Base-by-base conservation (phyloP, 257 asterid genomes). In the Rauvolfia tetraphylla region DNA sequence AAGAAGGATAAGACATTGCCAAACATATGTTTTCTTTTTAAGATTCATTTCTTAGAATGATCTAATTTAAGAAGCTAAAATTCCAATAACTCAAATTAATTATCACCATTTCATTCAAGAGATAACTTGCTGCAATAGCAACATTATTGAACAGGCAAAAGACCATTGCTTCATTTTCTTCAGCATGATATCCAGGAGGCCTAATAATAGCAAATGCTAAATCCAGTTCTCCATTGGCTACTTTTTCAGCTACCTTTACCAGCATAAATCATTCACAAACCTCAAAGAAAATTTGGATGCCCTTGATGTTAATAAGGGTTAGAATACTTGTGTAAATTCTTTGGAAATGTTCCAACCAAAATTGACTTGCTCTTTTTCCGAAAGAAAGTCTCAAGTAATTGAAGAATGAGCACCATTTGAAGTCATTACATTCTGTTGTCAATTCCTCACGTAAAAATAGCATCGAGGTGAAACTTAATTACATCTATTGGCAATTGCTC, bases 161-260 rank as follows among this genome's bases (percentile, higher is more conserved):
- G 42, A 98, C n/a, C 99, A 95, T 95, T 18, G 98, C 96, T 79
- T 88, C 88, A 70, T 72, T 79, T 86, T 80, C 82, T 83, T 92
- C 99, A 3, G 99, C 99, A 80, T 95, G 99, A 87, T 95, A 98
- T 29, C 99, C 99, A 20, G 99, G 99, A 74, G 99, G 99, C 85
- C 99, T 87, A 46, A 95, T 93, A 61, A 95, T 85, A 78, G 99
- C 99, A 83, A 90, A 95, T 73, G 88, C 93, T 14, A 97, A 91
- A 80, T 95, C 90, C 36, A 95, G 69, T 83, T 91, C 90, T 42
- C 98, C 97, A 81, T 81, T 83, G 63, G 96, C 99, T 81, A 95
- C 98, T 84, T 85, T 89, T 84, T 90, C 99, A 23, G 95, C 91
- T 71, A 85, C 92, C 99, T 95, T 76, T 20, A 59, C 67, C 63